Conservation (phyloP, 148 eudicot species). For the Persicaria tinctoria region DNA sequence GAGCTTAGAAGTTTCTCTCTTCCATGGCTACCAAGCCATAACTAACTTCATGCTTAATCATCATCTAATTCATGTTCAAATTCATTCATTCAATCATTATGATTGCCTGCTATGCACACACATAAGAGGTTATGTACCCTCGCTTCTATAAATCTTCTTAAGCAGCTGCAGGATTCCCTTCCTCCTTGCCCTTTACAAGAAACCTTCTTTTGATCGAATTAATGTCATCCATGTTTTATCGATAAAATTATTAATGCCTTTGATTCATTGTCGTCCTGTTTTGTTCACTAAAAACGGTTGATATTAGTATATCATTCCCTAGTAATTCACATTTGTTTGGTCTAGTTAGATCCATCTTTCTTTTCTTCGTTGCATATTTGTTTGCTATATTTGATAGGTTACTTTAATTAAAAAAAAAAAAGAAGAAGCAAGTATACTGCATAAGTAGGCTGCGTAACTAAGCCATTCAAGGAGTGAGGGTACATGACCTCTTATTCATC, state of each 20-base stretch:
- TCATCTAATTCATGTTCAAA: too few species aligned
- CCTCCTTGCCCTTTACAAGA: conserved; percentile 84
- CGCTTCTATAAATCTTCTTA: conserved; percentile 42
- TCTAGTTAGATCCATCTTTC: neutral
- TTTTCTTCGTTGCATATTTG: neutral
- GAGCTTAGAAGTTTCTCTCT: too few species aligned
- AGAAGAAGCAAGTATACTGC: neutral
- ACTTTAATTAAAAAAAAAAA: too few species aligned
- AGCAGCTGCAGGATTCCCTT: conserved; percentile 94
- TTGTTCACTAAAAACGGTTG: neutral
- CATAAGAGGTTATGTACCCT: too few species aligned
- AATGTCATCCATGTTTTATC: neutral
- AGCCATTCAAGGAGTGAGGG: conserved; percentile 1
- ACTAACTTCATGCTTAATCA: too few species aligned
- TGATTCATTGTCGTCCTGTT: neutral
- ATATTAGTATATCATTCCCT: neutral
- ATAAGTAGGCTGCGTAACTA: neutral
- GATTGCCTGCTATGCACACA: too few species aligned
- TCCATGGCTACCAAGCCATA: too few species aligned
- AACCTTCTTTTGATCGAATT: neutral
- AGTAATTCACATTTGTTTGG: neutral
- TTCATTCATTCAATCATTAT: too few species aligned
- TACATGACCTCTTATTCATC: too few species aligned
- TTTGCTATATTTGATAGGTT: neutral
- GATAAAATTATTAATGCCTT: neutral